Evolutionary conservation across 192 early-diverging fungal species (phyloP), one percentile per base, ranked within the genome.

Genomic region (Phycomyces blakesleeanus): DNA sequence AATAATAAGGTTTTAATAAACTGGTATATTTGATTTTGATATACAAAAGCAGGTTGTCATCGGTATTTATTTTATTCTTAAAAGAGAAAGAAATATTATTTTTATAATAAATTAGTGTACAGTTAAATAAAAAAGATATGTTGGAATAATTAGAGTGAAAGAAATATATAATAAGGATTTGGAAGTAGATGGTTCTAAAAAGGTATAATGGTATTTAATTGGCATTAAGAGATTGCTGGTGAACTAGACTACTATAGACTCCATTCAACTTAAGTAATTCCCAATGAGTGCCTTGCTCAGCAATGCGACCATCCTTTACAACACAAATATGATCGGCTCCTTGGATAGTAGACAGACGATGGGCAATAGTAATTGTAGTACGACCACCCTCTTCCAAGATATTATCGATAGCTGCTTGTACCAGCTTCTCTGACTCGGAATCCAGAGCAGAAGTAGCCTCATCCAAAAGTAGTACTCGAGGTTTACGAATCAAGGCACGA

Each of bases 401-500:
- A 63, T 82, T 83, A 69, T 91, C 89, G 27, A 89, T 70, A 9
- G 86, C 85, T 24, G 71, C 77, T 63, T 89, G 89, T 26, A 89
- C 88, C 9, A 88, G 61, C 63, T 86, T 85, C 64, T 91, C 89
- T 47, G 81, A 80, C 59, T 86, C 83, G 29, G 80, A 80, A 67
- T 91, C 89, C 51, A 91, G 60, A 21, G 89, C 88, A 16, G 84
- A 84, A 5, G 89, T 91, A 38, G 89, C 89, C 59, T 91, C 95
- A 58, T 97, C 95, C 26, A 97, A 78, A 21, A 96, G 69, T 49
- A 96, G 68, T 10, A 97, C 67, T 68, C 87, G 85, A 39, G 94
- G 93, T 56, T 92, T 86, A 56, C 92, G 87, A 54, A 96, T 88
- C 37, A 96, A 72, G 0, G 94, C 92, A 38, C 94, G 84, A 0